Evolutionary conservation across 805 yeast species (phyloP).

Genomic region (Ogataea parapolymorpha): DNA sequence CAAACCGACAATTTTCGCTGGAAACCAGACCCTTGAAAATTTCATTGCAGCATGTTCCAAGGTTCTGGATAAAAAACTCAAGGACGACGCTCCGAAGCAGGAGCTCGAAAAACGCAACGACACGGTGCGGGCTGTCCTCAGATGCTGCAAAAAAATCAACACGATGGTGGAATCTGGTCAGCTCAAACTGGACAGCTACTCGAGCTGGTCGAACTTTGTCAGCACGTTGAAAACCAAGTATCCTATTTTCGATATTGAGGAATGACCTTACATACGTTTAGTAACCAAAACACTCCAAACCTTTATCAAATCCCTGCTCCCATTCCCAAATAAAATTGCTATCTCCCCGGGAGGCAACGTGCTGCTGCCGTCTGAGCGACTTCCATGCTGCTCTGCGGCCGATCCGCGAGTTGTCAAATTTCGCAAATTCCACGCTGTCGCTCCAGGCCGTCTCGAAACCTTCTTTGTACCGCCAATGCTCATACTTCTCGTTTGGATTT

Average conservation of each 20-base stretch:
- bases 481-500: constrained; percentile 59
- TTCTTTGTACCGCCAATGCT: constrained; percentile 76
- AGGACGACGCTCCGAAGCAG: constrained; percentile 64
- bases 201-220: constrained; percentile 25
- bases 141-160: constrained; percentile 29
- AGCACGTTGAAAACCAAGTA: constrained; percentile 17
- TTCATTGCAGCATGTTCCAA: constrained; percentile 39
- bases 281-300: constrained; percentile 40
- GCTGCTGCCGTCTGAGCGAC: constrained; percentile 57
- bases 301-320: constrained; percentile 80
- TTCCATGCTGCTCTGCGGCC: constrained; percentile 78
- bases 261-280: constrained; percentile 8
- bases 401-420: constrained; percentile 62
- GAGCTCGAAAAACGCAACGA: constrained; percentile 59
- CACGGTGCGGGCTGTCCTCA: constrained; percentile 29
- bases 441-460: constrained; percentile 76
- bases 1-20: constrained; percentile 24
- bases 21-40: constrained; percentile 18
- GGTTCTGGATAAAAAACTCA: constrained; percentile 45
- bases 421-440: constrained; percentile 68
- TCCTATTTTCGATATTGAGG: constrained; percentile 24
- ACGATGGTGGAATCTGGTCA: constrained; percentile 17
- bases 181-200: constrained; percentile 19
- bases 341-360: constrained; percentile 51
- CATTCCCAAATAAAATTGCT: constrained; percentile 76